Conservation (phyloP, 768 basidiomycete species). For the Suillus cothurnatus region DNA sequence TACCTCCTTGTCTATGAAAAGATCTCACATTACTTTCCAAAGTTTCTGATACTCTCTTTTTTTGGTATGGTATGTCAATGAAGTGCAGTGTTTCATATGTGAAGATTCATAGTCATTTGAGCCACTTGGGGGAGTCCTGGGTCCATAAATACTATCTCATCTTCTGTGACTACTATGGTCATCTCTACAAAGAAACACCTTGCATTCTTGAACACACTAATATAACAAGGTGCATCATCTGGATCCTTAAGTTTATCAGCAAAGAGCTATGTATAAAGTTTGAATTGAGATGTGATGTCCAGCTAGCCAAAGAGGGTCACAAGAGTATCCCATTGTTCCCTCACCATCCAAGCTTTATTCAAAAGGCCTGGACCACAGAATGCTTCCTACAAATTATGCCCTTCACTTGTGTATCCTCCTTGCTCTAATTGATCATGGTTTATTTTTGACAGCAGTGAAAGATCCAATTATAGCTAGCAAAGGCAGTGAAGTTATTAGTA, state of each 20-base stretch:
- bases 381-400: not conserved
- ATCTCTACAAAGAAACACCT: not conserved
- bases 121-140: not conserved
- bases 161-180: not conserved
- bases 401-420: constrained; percentile 9
- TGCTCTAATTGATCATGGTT: not conserved
- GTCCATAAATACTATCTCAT: not conserved
- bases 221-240: not conserved
- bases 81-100: too few species aligned
- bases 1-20: too few species aligned
- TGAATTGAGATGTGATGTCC: not conserved
- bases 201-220: not conserved
- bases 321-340: not conserved
- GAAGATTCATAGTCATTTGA: not conserved
- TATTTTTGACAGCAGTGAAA: too few species aligned
- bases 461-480: too few species aligned
- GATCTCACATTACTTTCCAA: too few species aligned
- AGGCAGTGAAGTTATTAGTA: too few species aligned
- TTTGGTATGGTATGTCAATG: too few species aligned
- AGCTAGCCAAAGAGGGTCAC: not conserved
- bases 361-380: rapidly evolving
- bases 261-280: not conserved
- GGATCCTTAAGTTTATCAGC: not conserved
- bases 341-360: rapidly evolving
- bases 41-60: too few species aligned